A percentile compares a stretch with the other conserved stretches of the same genome.
Evolutionary conservation across 179 eudicot genomes (phyloP).

Genomic region (Actinidia arguta): DNA sequence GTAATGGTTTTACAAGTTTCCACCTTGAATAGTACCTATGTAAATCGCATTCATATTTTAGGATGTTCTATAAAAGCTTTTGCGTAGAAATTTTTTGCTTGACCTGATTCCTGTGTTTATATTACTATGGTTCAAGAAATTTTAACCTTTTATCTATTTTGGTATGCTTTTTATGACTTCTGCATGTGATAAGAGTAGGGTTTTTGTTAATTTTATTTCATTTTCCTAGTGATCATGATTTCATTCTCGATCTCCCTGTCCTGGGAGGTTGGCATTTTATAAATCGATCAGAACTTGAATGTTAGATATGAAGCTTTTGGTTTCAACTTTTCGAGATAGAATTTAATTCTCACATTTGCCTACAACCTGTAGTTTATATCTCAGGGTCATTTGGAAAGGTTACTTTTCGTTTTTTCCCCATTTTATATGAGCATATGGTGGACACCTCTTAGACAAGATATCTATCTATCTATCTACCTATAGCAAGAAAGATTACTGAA

Average conservation of each 20-base stretch:
- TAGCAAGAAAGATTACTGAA: too few relatives aligned
- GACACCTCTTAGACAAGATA: too few relatives aligned
- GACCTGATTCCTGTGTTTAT: background rate
- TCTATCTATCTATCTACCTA: too few relatives aligned
- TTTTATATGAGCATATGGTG: too few relatives aligned
- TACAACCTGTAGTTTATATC: background rate
- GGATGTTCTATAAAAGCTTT: background rate
- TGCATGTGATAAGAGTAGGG: background rate
- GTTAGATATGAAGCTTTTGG: background rate
- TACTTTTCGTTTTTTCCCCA: too few relatives aligned
- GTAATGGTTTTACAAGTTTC: slow-evolving; percentile 9
- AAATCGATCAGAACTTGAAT: background rate
- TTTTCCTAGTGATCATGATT: background rate
- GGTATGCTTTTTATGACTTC: background rate
- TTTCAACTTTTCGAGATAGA: background rate
- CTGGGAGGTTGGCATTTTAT: background rate
- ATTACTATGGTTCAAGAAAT: background rate
- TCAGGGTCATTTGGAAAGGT: too few relatives aligned
- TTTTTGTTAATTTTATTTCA: background rate
- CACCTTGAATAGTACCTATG: background rate
- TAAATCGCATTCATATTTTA: background rate
- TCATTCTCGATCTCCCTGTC: background rate
- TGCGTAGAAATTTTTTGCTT: background rate
- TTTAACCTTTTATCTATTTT: background rate
- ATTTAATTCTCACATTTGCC: background rate